A percentile compares a stretch with the other conserved stretches of the same genome.
phyloP scores from a whole-genome alignment of 225 moss, liverwort and hornwort species.

The Polytrichum formosum region DNA sequence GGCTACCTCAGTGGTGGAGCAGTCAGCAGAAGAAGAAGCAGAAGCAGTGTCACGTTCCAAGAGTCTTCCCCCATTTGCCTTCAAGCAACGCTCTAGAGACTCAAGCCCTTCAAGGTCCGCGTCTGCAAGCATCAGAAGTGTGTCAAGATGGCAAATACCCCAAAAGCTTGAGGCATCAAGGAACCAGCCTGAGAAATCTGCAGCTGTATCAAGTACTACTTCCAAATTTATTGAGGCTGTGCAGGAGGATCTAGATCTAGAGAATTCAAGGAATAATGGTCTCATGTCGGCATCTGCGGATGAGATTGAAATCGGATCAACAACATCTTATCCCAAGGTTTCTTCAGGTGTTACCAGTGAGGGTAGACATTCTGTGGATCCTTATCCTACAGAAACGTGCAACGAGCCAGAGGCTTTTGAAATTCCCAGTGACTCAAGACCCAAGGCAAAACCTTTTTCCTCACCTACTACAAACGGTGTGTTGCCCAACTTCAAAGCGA shows the following conservation, averaged over 20 bases:
- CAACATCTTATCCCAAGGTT: background rate
- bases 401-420: no score
- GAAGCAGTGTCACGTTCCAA: background rate
- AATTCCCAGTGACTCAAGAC: background rate
- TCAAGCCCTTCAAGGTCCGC: slow-evolving; percentile 17
- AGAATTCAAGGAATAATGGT: slow-evolving; percentile 11
- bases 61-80: background rate
- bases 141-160: background rate
- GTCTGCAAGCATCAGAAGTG: background rate
- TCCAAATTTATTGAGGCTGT: slow-evolving; percentile 22
- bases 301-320: slow-evolving; percentile 7
- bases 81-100: slow-evolving; percentile 25
- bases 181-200: background rate
- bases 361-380: no score
- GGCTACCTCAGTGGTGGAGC: slow-evolving; percentile 13
- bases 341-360: no score
- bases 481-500: slow-evolving; percentile 14
- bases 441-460: slow-evolving; percentile 4
- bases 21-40: slow-evolving; percentile 11
- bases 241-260: slow-evolving; percentile 27
- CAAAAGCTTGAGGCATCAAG: slow-evolving; percentile 3
- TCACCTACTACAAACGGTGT: background rate
- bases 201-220: slow-evolving; percentile 10
- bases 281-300: slow-evolving; percentile 6
- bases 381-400: background rate